A percentile compares a stretch with the other conserved stretches of the same genome.
These are phyloP conservation scores for Suillus lakei DNA, from an alignment of 768 basidiomycete species.

Conservation along the genomic window DNA sequence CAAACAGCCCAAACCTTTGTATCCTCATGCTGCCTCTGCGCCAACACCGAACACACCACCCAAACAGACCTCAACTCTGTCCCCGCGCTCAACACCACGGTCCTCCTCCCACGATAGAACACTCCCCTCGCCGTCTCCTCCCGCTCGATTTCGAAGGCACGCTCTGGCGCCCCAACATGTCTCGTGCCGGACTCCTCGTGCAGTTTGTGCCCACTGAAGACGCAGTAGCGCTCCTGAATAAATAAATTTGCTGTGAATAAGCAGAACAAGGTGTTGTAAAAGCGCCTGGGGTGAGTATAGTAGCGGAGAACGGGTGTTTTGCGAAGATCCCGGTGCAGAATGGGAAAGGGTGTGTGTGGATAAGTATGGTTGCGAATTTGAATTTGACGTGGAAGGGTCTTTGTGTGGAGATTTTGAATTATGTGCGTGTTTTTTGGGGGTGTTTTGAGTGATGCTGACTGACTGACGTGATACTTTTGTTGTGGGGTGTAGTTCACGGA, in stretches of 20 bases:
- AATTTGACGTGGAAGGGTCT: constrained; percentile 82
- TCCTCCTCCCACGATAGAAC: constrained; percentile 72
- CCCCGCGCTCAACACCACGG: constrained; percentile 46
- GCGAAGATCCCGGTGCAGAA: constrained; percentile 52
- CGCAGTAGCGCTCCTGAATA: constrained; percentile 52
- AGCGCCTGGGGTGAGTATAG: constrained; percentile 74
- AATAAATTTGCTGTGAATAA: constrained; percentile 62
- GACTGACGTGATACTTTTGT: not conserved
- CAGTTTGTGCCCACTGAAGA: constrained; percentile 46
- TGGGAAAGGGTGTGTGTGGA: constrained; percentile 53
- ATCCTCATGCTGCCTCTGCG: constrained; percentile 72
- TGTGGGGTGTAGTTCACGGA: constrained; percentile 71
- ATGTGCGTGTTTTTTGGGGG: constrained; percentile 54
- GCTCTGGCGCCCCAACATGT: constrained; percentile 69
- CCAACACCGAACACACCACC: constrained; percentile 66
- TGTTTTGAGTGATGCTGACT: not conserved
- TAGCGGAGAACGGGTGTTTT: constrained; percentile 91
- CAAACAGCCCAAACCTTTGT: constrained; percentile 89
- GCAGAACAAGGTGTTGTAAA: constrained; percentile 72
- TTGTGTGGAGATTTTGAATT: constrained; percentile 83
- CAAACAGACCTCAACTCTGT: constrained; percentile 37
- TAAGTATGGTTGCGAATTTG: constrained; percentile 79
- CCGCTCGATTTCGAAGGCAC: constrained; percentile 82
- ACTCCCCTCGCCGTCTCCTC: constrained; percentile 66
- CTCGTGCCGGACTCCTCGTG: constrained; percentile 45